These are phyloP conservation scores for Oryza glumipatula DNA, from an alignment of 176 grass and related monocot species.

Conservation along the genomic window DNA sequence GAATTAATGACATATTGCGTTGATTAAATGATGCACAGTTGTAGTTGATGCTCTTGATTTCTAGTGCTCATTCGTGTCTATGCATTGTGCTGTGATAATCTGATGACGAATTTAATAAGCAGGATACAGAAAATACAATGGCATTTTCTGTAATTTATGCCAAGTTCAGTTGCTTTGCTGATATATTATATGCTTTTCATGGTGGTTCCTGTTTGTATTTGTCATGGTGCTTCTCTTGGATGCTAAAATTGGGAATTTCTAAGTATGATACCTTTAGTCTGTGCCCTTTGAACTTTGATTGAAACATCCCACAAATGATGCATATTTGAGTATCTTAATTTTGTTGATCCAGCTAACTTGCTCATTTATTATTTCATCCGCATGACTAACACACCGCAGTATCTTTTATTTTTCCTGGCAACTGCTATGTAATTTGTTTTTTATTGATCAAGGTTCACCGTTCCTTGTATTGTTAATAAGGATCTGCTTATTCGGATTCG, in stretches of 20 bases:
- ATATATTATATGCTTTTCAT: slow-evolving; percentile 13
- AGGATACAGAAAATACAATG: background rate
- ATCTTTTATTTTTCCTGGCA: slow-evolving; percentile 2
- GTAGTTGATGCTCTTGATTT: slow-evolving; percentile 20
- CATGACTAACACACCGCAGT: background rate
- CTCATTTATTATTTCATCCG: background rate
- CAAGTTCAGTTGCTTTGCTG: background rate
- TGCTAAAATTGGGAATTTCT: background rate
- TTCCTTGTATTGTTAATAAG: background rate
- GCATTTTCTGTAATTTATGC: slow-evolving; percentile 5
- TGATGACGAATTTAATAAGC: background rate
- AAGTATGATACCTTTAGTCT: background rate
- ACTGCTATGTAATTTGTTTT: background rate
- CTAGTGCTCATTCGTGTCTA: slow-evolving; percentile 4
- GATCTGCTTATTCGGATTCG: background rate
- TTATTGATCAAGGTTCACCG: background rate
- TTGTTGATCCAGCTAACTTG: slow-evolving; percentile 2
- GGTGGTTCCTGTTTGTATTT: slow-evolving; percentile 8
- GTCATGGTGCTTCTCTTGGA: slow-evolving; percentile 7
- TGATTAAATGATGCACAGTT: background rate
- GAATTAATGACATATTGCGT: slow-evolving; percentile 22
- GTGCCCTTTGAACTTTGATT: slow-evolving; percentile 19
- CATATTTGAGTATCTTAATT: background rate
- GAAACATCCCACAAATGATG: background rate
- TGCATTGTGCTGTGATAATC: background rate